Conservation (phyloP, 2,329 filamentous ascomycete species). For the Paecilomyces sp. region DNA sequence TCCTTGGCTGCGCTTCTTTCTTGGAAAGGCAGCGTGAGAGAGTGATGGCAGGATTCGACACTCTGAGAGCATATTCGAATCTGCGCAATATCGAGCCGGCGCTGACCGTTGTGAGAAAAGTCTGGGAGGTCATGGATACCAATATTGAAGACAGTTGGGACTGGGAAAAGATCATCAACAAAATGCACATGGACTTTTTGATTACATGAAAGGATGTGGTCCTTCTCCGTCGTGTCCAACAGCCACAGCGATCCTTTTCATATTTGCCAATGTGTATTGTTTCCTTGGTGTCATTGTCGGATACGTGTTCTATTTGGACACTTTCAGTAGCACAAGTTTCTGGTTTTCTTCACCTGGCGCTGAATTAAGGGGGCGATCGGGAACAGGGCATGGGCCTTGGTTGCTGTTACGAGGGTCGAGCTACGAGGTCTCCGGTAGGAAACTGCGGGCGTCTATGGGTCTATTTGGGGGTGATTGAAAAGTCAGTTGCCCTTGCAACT, state of each 20-base stretch:
- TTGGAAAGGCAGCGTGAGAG: conserved; percentile 48
- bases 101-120: conserved; percentile 46
- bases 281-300: not conserved
- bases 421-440: not conserved
- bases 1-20: conserved; percentile 56
- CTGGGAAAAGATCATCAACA: conserved; percentile 54
- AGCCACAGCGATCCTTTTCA: not conserved
- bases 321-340: not conserved
- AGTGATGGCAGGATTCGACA: conserved; percentile 47
- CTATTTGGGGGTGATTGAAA: not conserved
- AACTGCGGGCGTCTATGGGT: not conserved
- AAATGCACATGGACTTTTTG: conserved; percentile 55
- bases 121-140: conserved; percentile 56
- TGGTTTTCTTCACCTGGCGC: not conserved
- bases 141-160: conserved; percentile 54
- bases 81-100: conserved; percentile 54
- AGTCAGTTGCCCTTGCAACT: not conserved
- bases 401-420: not conserved
- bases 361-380: no score
- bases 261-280: not conserved
- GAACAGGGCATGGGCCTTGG: not conserved
- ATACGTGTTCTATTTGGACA: not conserved
- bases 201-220: conserved; percentile 41
- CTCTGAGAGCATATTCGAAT: conserved; percentile 49
- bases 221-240: not conserved